Conservation (phyloP, 176 grass and related monocot genomes). For the Dendrocalamus sinicus region DNA sequence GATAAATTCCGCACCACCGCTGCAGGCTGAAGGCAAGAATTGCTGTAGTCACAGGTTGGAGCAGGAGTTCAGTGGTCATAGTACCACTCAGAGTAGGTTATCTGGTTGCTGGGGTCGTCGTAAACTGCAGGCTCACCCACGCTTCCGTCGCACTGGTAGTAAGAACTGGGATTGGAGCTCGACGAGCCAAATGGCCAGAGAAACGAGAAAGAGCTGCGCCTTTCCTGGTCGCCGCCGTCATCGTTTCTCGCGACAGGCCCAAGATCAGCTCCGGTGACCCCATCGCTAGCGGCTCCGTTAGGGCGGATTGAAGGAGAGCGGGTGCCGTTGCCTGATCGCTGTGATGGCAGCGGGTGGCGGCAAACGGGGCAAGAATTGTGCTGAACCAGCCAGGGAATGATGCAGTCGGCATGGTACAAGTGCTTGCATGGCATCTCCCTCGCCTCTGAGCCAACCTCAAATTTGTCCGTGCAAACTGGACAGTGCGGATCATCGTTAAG, state of each 20-base stretch:
- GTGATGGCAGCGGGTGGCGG: conserved; percentile 68
- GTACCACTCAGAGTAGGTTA: conserved; percentile 61
- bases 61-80: conserved; percentile 44
- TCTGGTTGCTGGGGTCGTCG: conserved; percentile 49
- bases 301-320: background rate
- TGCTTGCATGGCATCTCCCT: conserved; percentile 96
- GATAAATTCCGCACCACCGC: background rate
- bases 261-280: conserved; percentile 29
- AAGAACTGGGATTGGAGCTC: conserved; percentile 37
- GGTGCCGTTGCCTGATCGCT: conserved; percentile 20
- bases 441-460: conserved; percentile 70
- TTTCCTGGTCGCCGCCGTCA: conserved; percentile 36
- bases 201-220: conserved; percentile 49
- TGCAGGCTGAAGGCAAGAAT: background rate
- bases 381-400: conserved; percentile 83
- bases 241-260: conserved; percentile 15
- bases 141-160: conserved; percentile 29
- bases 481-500: conserved; percentile 67
- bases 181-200: conserved; percentile 66
- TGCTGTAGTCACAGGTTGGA: background rate
- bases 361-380: conserved; percentile 97
- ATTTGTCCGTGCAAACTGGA: conserved; percentile 81
- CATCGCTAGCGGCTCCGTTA: background rate
- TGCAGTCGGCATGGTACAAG: conserved; percentile 84
- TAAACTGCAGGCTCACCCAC: conserved; percentile 49